Evolutionary conservation across 345 rosid genomes (phyloP).

Genomic region (Camelina laxa): DNA sequence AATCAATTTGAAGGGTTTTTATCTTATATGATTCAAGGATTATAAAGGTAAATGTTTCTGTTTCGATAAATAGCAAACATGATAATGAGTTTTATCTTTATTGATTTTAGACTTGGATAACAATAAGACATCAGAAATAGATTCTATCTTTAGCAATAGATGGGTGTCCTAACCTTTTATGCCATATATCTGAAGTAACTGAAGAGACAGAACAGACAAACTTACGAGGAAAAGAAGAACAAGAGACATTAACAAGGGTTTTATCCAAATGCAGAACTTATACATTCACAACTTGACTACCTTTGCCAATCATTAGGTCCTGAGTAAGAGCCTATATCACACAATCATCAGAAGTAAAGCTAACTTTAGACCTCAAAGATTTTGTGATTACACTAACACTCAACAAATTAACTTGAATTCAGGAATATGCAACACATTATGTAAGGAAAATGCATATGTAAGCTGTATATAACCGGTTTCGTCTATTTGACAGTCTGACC

Average conservation of each 20-base stretch:
- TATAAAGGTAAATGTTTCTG: background rate
- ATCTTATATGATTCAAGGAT: too few species aligned
- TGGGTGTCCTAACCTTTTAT: background rate
- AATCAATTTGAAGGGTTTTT: background rate
- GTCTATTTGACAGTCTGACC: background rate
- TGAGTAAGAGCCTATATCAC: background rate
- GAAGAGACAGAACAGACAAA: too few species aligned
- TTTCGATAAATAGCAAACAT: background rate
- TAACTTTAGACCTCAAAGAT: background rate
- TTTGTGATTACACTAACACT: background rate
- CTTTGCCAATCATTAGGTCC: background rate
- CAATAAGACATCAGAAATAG: rapidly evolving
- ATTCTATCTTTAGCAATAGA: background rate
- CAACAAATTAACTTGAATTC: background rate
- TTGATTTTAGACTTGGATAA: too few species aligned
- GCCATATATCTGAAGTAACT: background rate
- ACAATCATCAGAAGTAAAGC: background rate
- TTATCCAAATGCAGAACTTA: background rate
- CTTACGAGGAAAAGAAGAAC: background rate
- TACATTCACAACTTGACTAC: background rate
- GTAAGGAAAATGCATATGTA: background rate
- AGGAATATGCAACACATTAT: background rate
- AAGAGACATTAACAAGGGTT: background rate
- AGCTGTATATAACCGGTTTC: background rate
- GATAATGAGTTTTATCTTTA: background rate